Base-by-base conservation (phyloP, 148 eudicot genomes). In the Rhododendron henanense region DNA sequence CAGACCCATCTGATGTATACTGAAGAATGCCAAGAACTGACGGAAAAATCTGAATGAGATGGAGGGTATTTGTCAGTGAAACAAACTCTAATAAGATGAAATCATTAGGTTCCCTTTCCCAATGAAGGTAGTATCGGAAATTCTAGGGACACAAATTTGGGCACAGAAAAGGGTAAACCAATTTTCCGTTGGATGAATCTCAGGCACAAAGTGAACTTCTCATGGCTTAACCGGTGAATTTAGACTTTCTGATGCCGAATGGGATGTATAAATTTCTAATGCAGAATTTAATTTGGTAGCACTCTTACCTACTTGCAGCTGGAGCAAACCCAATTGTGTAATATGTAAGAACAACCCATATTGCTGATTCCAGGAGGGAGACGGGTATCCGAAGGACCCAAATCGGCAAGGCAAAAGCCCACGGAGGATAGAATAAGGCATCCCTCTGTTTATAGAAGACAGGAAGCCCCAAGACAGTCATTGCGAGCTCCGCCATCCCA, bases 1-100 rank as follows among this genome's bases (percentile, higher is more conserved):
- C 74, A 92, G 88, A 79, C 93, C 94, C 95, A 92, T 92, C 83
- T 93, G 94, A 90, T 93, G 95, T 76, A 93, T 87, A 65, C 90
- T 79, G 84, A 93, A 94, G 78, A 89, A 92, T 53, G 96, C 91
- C 87, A 94, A 88, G 84, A 91, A 91, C 87, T 94, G 96, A 67
- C 86, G 77, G 85, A 93, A 90, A 82, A 95, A 94, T 88, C 98
- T 95, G 92, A 86, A 74, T 31, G 31, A 57, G 45, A 79, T 25
- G 28, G 45, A 41, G 63, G 35, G 76, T 39, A 63, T 41, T 63
- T 79, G 41, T 67, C 55, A 53, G 28, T 44, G 37, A 39, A 78
- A 59, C 10, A 33, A 75, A 47, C 48, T 78, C 53, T 45, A 33
- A 51, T 37, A 39, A 74, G 37, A 53, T 11, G 51, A 85, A 69